A percentile compares a stretch with the other conserved stretches of the same genome.
These are phyloP conservation scores for Tilletiopsis washingtonensis DNA, from an alignment of 1,284 basidiomycete genomes.

Conservation along the genomic window DNA sequence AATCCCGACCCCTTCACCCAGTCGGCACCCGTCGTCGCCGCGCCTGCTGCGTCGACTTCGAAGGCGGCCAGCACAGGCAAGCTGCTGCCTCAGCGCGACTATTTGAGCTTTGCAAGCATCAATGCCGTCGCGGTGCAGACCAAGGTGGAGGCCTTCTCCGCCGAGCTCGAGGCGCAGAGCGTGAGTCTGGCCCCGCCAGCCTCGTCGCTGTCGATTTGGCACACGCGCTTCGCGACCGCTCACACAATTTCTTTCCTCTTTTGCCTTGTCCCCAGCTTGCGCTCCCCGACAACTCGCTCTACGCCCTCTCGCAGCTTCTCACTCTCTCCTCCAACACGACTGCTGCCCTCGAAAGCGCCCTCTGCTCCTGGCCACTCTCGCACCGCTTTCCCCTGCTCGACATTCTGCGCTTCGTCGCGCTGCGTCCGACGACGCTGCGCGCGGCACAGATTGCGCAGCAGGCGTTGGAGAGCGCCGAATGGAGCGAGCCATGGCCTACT, in stretches of 20 bases:
- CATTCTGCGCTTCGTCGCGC: constrained; percentile 68
- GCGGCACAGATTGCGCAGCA: constrained; percentile 57
- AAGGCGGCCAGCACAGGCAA: constrained; percentile 36
- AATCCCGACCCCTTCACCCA: constrained; percentile 30
- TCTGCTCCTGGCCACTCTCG: constrained; percentile 70
- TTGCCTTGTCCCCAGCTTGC: constrained; percentile 63
- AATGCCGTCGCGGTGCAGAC: constrained; percentile 77
- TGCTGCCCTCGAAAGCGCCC: constrained; percentile 49
- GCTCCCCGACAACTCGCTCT: constrained; percentile 61
- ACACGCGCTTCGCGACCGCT: neutral
- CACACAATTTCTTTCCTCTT: constrained; percentile 54
- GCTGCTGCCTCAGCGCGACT: constrained; percentile 29
- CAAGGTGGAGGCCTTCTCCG: constrained; percentile 76
- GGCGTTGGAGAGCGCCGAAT: constrained; percentile 64
- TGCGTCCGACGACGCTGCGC: constrained; percentile 53
- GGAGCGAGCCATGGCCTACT: constrained; percentile 55
- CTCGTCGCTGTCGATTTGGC: too few species aligned
- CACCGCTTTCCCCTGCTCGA: constrained; percentile 87
- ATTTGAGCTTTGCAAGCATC: constrained; percentile 71
- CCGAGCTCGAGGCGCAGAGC: constrained; percentile 54
- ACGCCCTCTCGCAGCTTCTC: constrained; percentile 53
- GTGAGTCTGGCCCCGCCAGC: constrained; percentile 27
- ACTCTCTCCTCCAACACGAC: constrained; percentile 7
- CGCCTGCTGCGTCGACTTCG: constrained; percentile 29
- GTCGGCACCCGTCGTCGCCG: constrained; percentile 38